Evolutionary conservation across 176 grass and related monocot genomes (phyloP).

Genomic region (Hordeum marinum): DNA sequence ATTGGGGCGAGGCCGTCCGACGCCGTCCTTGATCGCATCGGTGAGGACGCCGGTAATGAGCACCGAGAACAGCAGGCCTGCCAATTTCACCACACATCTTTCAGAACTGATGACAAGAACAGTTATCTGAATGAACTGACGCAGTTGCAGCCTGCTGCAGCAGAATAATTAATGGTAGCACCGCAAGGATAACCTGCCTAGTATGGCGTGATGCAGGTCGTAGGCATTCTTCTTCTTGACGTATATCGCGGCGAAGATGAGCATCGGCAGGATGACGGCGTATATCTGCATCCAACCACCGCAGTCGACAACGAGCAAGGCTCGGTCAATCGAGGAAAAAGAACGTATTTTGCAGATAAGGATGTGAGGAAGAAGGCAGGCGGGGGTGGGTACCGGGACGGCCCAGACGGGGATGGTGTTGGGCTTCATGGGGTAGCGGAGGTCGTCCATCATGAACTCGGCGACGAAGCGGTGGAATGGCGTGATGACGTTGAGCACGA

Average conservation of each 20-base stretch:
- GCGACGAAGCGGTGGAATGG: conserved; percentile 81
- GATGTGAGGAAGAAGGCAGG: background rate
- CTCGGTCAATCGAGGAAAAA: background rate
- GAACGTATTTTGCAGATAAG: background rate
- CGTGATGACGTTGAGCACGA: conserved; percentile 55
- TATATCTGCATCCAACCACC: conserved; percentile 3
- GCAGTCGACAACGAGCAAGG: background rate
- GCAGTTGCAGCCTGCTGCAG: background rate
- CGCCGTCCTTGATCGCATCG: conserved; percentile 47
- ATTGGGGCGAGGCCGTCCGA: conserved; percentile 38
- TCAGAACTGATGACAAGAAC: background rate
- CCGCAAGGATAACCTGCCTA: conserved; percentile 22
- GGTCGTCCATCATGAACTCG: conserved; percentile 47
- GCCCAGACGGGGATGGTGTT: conserved; percentile 83
- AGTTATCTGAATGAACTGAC: background rate
- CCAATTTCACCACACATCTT: background rate
- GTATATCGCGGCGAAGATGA: conserved; percentile 37
- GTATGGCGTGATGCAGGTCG: conserved; percentile 48
- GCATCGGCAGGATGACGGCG: conserved; percentile 12
- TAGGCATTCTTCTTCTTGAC: conserved; percentile 41
- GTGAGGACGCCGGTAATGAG: conserved; percentile 38
- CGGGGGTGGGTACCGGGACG: conserved; percentile 45
- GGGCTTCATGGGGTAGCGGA: conserved; percentile 60
- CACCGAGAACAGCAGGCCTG: conserved; percentile 40
- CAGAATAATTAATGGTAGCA: background rate